A percentile compares a stretch with the other conserved stretches of the same genome.
Conservation (phyloP, 2,329 filamentous ascomycete genomes). For the Setomelanomma holmii region DNA sequence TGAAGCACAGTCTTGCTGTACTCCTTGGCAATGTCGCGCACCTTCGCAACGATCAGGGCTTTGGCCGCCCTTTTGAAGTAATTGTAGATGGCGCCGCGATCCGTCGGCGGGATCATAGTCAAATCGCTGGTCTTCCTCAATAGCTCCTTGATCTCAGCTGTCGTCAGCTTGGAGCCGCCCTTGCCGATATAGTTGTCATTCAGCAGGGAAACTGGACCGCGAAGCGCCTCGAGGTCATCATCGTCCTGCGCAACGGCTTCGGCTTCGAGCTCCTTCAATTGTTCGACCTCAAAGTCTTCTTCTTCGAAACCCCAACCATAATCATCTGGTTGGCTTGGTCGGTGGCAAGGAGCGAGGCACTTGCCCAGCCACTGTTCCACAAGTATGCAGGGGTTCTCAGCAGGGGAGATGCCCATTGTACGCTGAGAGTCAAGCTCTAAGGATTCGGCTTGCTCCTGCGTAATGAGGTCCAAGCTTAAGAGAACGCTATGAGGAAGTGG, state of each 20-base stretch:
- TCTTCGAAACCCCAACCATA: constrained; percentile 65
- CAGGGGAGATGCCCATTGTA: constrained; percentile 48
- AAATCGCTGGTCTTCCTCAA: constrained; percentile 59
- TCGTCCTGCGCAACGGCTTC: constrained; percentile 62
- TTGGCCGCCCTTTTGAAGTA: constrained; percentile 66
- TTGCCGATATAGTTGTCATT: constrained; percentile 52
- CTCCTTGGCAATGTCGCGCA: constrained; percentile 59
- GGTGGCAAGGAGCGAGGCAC: constrained; percentile 55
- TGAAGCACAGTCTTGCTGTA: constrained; percentile 61
- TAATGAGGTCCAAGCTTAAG: constrained; percentile 64
- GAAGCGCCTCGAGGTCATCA: constrained; percentile 54
- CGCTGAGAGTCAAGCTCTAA: constrained; percentile 59
- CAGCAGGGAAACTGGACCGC: constrained; percentile 38
- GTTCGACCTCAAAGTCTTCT: constrained; percentile 66
- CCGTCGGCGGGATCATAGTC: constrained; percentile 62
- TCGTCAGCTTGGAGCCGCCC: constrained; percentile 19
- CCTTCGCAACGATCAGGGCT: constrained; percentile 51
- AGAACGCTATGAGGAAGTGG: constrained; percentile 54
- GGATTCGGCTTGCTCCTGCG: constrained; percentile 67
- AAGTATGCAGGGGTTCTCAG: constrained; percentile 37
- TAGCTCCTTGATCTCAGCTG: constrained; percentile 45
- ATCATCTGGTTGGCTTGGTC: constrained; percentile 55
- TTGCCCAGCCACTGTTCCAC: constrained; percentile 67
- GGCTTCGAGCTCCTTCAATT: constrained; percentile 66
- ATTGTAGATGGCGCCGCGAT: constrained; percentile 72